Base-by-base conservation (phyloP, 2,329 filamentous ascomycete genomes). In the Penicillium sclerotiorum region DNA sequence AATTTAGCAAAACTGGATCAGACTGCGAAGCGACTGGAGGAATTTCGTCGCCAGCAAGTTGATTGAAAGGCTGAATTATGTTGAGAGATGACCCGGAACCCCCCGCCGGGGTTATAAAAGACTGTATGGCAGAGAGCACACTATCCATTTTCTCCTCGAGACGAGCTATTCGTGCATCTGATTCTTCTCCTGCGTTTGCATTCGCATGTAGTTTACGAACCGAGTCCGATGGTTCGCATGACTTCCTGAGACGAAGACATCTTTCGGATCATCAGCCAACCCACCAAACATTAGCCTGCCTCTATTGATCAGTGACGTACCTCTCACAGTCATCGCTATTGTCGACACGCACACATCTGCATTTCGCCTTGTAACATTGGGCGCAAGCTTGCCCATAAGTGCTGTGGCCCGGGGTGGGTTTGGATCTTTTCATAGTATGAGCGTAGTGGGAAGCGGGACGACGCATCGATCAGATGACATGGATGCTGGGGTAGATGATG, bases 161-260 rank as follows among this genome's bases (percentile, higher is more conserved):
- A 17, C 65, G 57, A 33, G 68, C 61, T 32, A 73, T 72, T 27
- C 65, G 63, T n/a, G 45, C 55, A 40, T 64, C 58, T 1, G 69
- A 66, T 36, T 59, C 62, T 47, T 64, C 56, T 8, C 53, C 55
- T 39, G 57, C 58, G 17, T 63, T 57, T 39, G 57, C 58, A 15
- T 63, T 56, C 13, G 46, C 49, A 54, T 60, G 61, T 15, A 67
- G 64, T 42, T 57, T 63, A 46, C 70, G 70, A 52, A 64, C 41
- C 20, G 66, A 67, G 15, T 70, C 65, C 25, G 70, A 68, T 25
- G 66, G 62, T 42, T 65, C 56, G 47, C 71, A 73, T 6, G 53
- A 41, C 53, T 70, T 72, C 27, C 58, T 62, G 6, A 73, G 68
- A 38, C 70, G 67, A n/a, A 65, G 45, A 35, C 69, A 73, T 58